Conservation (phyloP, 2,329 filamentous ascomycete species). For the Aureobasidium namibiae region DNA sequence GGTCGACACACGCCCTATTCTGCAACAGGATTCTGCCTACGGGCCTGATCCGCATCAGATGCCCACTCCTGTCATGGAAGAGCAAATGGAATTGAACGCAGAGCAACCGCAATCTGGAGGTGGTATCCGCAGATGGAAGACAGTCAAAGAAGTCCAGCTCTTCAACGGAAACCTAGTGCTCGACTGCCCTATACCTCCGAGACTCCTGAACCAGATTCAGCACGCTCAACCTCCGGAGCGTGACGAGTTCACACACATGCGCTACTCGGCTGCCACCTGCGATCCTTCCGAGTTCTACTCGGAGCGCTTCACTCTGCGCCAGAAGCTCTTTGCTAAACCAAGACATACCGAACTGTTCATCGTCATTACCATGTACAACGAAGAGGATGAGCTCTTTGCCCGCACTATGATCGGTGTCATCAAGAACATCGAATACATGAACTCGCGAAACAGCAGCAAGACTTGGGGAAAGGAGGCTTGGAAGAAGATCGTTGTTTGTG, state of each 20-base stretch:
- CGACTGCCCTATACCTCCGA: slow-evolving; percentile 89
- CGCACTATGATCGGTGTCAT: slow-evolving; percentile 94
- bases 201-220: slow-evolving; percentile 75
- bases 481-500: slow-evolving; percentile 99
- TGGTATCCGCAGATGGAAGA: slow-evolving; percentile 85
- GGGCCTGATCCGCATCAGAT: slow-evolving; percentile 49
- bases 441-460: slow-evolving; percentile 82
- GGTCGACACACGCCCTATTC: slow-evolving; percentile 67
- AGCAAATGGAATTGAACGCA: slow-evolving; percentile 29
- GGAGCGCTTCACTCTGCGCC: slow-evolving; percentile 82
- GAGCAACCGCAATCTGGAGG: slow-evolving; percentile 44
- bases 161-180: slow-evolving; percentile 96
- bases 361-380: slow-evolving; percentile 98
- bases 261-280: slow-evolving; percentile 90
- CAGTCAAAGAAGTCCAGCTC: slow-evolving; percentile 94
- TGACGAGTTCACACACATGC: slow-evolving; percentile 84
- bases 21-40: slow-evolving; percentile 54
- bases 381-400: slow-evolving; percentile 92
- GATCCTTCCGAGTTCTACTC: slow-evolving; percentile 83
- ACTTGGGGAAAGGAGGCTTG: slow-evolving; percentile 98
- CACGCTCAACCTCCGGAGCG: slow-evolving; percentile 73
- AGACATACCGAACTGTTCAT: slow-evolving; percentile 93
- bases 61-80: slow-evolving; percentile 33
- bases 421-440: slow-evolving; percentile 99
- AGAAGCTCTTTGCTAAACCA: slow-evolving; percentile 85